Percentiles rank a stretch among this genome's conserved stretches.
Evolutionary conservation across 2,329 filamentous ascomycete genomes (phyloP).

Genomic region (Colletotrichum paranaense): DNA sequence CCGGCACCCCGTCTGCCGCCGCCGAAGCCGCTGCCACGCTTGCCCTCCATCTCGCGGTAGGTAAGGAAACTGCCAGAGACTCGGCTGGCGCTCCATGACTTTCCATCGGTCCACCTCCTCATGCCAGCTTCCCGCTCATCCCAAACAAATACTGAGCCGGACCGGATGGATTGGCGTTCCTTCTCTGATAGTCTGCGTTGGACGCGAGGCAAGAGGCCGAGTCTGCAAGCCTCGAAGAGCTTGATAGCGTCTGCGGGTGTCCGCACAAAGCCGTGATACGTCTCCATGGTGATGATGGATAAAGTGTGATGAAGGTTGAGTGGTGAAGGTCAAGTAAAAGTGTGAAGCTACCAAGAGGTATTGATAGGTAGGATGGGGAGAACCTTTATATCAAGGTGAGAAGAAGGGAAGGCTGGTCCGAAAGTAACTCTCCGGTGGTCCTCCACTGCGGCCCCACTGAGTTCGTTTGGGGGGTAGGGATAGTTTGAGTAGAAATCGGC

Average conservation of each 20-base stretch:
- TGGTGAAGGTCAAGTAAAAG: neutral
- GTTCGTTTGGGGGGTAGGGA: constrained; percentile 27
- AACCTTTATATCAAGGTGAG: constrained; percentile 24
- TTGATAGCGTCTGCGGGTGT: constrained; percentile 98
- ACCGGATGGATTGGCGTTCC: constrained; percentile 94
- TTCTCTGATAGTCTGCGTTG: constrained; percentile 95
- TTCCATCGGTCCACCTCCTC: constrained; percentile 98
- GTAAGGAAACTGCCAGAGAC: constrained; percentile 98
- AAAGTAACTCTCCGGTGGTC: constrained; percentile 28
- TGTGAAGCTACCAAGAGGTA: constrained; percentile 24
- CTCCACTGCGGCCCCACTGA: constrained; percentile 31
- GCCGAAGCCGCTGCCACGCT: constrained; percentile 84
- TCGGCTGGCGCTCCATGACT: constrained; percentile 98
- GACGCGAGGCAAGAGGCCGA: constrained; percentile 89
- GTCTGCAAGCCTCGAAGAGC: constrained; percentile 95
- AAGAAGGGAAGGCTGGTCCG: neutral
- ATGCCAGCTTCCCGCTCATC: constrained; percentile 98
- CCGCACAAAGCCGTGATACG: constrained; percentile 93
- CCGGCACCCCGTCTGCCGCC: constrained; percentile 67
- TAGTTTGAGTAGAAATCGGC: constrained; percentile 25
- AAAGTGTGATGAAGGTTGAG: constrained; percentile 24
- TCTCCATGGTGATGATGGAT: constrained; percentile 80
- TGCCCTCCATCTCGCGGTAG: constrained; percentile 99
- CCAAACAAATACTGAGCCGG: constrained; percentile 99
- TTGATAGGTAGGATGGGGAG: constrained; percentile 15